Evolutionary conservation across 2,329 filamentous ascomycete genomes (phyloP).

Genomic region (Colletotrichum magnum): DNA sequence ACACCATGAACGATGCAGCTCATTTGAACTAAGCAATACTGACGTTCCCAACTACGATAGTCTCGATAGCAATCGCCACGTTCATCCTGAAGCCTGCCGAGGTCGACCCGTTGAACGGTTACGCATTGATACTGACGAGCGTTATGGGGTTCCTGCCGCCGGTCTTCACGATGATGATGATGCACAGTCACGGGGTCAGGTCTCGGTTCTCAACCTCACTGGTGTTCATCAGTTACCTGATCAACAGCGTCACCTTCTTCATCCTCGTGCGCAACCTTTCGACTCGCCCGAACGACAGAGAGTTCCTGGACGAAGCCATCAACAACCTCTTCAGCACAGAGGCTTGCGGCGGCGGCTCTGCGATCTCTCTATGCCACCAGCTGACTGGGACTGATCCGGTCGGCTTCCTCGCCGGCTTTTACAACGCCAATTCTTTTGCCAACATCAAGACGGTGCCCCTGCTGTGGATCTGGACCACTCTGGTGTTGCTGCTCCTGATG

Average conservation of each 20-base stretch:
- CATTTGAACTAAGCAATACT: not conserved
- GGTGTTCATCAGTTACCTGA: not conserved
- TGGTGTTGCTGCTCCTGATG: not conserved
- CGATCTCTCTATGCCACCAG: constrained; percentile 3
- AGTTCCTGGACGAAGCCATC: constrained; percentile 1
- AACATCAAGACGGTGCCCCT: constrained; percentile 8
- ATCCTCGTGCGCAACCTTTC: constrained; percentile 3
- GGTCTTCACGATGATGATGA: constrained; percentile 1
- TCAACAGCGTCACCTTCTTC: not conserved
- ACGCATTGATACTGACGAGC: not conserved
- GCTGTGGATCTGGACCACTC: constrained; percentile 1
- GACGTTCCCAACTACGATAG: not conserved
- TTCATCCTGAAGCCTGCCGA: constrained; percentile 7
- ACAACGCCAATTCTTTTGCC: not conserved
- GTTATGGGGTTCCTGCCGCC: not conserved
- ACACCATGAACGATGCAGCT: not conserved
- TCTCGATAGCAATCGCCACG: constrained; percentile 1
- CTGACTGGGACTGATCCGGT: constrained; percentile 8
- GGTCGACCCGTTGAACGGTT: constrained; percentile 10
- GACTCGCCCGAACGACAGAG: not conserved
- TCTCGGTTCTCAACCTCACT: constrained; percentile 7
- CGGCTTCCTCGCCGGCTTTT: not conserved
- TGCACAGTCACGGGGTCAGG: constrained; percentile 7
- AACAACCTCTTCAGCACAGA: constrained; percentile 3
- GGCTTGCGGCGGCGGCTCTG: not conserved